Evolutionary conservation across 345 rosid species (phyloP).

Genomic region (Dipteronia dyeriana): DNA sequence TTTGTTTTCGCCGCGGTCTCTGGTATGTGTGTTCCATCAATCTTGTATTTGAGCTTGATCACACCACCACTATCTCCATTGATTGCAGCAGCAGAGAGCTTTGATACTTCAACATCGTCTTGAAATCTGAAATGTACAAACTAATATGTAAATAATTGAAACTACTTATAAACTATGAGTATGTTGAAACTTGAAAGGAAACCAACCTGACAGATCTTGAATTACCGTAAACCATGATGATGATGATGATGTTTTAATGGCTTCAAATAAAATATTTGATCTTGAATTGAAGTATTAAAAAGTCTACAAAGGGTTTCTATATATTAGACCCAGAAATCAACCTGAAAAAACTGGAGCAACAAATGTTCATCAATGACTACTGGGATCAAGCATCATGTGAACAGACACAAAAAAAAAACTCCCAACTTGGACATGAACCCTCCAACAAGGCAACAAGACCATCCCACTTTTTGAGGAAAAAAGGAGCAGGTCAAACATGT

Average conservation of each 20-base stretch:
- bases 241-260: background rate
- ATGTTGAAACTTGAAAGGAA: constrained; percentile 10
- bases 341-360: constrained; percentile 16
- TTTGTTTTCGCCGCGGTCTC: constrained; percentile 25
- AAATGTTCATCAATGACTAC: constrained; percentile 16
- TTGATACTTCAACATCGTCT: constrained; percentile 54
- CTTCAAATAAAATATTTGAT: constrained; percentile 19
- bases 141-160: background rate
- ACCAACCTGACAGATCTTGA: constrained; percentile 80
- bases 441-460: background rate
- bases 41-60: constrained; percentile 43
- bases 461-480: constrained; percentile 24
- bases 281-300: constrained; percentile 1
- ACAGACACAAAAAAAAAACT: background rate
- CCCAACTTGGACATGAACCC: constrained; percentile 24
- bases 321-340: constrained; percentile 1
- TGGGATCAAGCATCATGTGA: constrained; percentile 32
- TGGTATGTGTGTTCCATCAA: constrained; percentile 46
- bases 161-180: background rate
- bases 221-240: constrained; percentile 41
- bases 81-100: constrained; percentile 31
- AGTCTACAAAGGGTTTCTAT: background rate
- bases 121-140: constrained; percentile 43
- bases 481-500: constrained; percentile 31
- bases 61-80: constrained; percentile 47